phyloP scores from a whole-genome alignment of 495 filamentous ascomycete species.

The Penicillium soppii region DNA sequence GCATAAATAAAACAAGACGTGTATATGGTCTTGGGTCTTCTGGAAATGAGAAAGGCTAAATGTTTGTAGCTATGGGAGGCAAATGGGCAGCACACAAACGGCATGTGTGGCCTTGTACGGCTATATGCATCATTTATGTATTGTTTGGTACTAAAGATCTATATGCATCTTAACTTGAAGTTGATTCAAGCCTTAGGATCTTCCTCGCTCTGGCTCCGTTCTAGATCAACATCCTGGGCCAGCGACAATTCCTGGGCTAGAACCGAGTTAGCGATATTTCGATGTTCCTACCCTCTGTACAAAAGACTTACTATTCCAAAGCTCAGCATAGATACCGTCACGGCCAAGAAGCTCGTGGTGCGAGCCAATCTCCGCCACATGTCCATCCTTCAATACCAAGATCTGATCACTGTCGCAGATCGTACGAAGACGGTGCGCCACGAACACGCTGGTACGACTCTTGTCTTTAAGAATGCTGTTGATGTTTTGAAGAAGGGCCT shows the following conservation, averaged over 20 bases:
- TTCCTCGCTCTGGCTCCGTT: slow-evolving; percentile 6
- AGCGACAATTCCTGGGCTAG: slow-evolving; percentile 49
- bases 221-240: slow-evolving; percentile 31
- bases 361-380: slow-evolving; percentile 81
- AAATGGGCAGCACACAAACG: too few species aligned
- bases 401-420: slow-evolving; percentile 95
- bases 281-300: neutral
- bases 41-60: too few species aligned
- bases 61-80: too few species aligned
- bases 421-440: slow-evolving; percentile 87
- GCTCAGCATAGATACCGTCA: slow-evolving; percentile 79
- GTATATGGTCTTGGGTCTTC: too few species aligned
- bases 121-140: too few species aligned
- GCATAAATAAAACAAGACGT: too few species aligned
- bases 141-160: too few species aligned
- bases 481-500: slow-evolving; percentile 87
- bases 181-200: slow-evolving; percentile 1
- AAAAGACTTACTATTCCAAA: slow-evolving; percentile 79
- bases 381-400: slow-evolving; percentile 82
- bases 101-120: too few species aligned
- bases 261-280: slow-evolving; percentile 4
- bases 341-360: slow-evolving; percentile 79
- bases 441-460: slow-evolving; percentile 84
- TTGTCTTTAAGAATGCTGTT: slow-evolving; percentile 92
- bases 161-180: too few species aligned